A percentile compares a stretch with the other conserved stretches of the same genome.
Evolutionary conservation across 1,139 yeast genomes (phyloP).

Genomic region (Lodderomyces metapsilosis): DNA sequence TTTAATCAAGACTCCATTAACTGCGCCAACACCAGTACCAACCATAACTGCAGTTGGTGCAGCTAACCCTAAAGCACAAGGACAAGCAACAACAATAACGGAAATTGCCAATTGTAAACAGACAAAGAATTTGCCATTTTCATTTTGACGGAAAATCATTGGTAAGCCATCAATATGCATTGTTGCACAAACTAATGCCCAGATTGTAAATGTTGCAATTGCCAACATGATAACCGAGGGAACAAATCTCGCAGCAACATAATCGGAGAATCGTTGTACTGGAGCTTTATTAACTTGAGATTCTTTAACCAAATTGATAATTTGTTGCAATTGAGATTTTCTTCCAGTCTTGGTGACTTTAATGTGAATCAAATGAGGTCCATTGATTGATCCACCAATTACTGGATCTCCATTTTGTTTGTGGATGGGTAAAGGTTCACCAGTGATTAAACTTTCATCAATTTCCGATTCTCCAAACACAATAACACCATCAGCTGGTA

Average conservation of each 20-base stretch:
- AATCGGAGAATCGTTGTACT: slow-evolving; percentile 85
- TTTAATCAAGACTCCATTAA: slow-evolving; percentile 84
- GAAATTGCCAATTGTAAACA: slow-evolving; percentile 85
- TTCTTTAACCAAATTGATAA: slow-evolving; percentile 79
- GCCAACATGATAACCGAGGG: slow-evolving; percentile 69
- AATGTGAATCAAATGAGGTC: slow-evolving; percentile 69
- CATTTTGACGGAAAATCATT: slow-evolving; percentile 49
- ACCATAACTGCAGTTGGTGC: slow-evolving; percentile 99
- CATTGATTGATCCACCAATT: slow-evolving; percentile 90
- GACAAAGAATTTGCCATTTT: slow-evolving; percentile 60
- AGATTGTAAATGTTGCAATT: slow-evolving; percentile 60
- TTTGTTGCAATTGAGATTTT: slow-evolving; percentile 83
- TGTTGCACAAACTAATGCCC: slow-evolving; percentile 50
- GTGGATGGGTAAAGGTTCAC: slow-evolving; percentile 76
- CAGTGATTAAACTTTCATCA: slow-evolving; percentile 87
- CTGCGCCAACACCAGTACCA: slow-evolving; percentile 95
- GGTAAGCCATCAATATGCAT: slow-evolving; percentile 45
- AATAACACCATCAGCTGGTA: slow-evolving; percentile 90
- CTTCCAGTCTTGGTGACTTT: slow-evolving; percentile 71
- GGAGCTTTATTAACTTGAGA: slow-evolving; percentile 92
- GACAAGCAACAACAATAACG: slow-evolving; percentile 96
- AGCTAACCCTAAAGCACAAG: slow-evolving; percentile 94
- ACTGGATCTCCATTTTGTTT: slow-evolving; percentile 62
- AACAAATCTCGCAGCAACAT: slow-evolving; percentile 82
- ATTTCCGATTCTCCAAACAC: slow-evolving; percentile 76